phyloP scores from a whole-genome alignment of 2,329 filamentous ascomycete genomes.

The Fusarium devonianum region DNA sequence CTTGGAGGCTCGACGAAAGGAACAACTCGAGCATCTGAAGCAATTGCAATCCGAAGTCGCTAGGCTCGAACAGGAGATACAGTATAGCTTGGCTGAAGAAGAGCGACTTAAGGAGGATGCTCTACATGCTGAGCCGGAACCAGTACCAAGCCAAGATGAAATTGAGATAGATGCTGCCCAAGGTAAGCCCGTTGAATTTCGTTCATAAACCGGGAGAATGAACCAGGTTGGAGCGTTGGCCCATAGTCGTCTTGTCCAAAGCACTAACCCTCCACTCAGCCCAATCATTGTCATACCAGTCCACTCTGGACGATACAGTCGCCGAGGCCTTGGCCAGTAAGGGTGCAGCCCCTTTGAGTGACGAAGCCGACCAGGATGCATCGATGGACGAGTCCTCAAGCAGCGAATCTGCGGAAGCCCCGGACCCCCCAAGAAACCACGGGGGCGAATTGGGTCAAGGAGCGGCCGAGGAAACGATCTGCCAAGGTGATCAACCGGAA shows the following conservation, averaged over 20 bases:
- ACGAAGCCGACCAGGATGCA: constrained; percentile 14
- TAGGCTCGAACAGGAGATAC: constrained; percentile 58
- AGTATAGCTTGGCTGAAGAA: constrained; percentile 47
- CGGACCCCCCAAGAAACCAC: not conserved
- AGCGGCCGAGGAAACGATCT: not conserved
- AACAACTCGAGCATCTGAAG: constrained; percentile 56
- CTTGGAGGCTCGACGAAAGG: constrained; percentile 46
- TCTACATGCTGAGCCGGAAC: constrained; percentile 21
- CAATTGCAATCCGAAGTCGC: constrained; percentile 56
- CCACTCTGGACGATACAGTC: not conserved
- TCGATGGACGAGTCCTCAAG: constrained; percentile 15
- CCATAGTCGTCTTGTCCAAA: not conserved
- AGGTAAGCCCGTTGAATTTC: constrained; percentile 21
- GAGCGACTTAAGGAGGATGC: constrained; percentile 44
- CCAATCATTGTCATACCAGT: constrained; percentile 4
- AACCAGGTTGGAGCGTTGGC: constrained; percentile 3
- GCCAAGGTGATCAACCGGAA: not conserved
- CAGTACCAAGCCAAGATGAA: constrained; percentile 11
- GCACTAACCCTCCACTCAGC: constrained; percentile 28
- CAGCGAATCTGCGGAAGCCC: not conserved
- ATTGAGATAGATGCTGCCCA: constrained; percentile 25
- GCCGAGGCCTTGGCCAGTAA: not conserved
- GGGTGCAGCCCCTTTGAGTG: not conserved
- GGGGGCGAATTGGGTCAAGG: not conserved
- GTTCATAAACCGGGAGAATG: not conserved